These are phyloP conservation scores for Cymbopogon flexuosus DNA, from an alignment of 202 grass and related monocot genomes.

Conservation along the genomic window DNA sequence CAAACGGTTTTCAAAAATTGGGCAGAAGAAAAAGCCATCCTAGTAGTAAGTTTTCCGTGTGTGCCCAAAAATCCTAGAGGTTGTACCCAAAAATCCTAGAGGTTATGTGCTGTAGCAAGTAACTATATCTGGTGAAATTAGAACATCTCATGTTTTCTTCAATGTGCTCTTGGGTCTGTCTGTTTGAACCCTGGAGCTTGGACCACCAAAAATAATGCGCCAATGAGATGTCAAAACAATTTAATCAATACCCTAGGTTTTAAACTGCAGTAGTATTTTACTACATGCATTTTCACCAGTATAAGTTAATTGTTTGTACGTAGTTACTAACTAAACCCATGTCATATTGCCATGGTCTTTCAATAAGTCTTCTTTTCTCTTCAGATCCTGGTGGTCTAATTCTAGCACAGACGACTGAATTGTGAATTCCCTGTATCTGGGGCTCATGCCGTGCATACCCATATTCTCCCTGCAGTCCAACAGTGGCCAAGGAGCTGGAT, in stretches of 20 bases:
- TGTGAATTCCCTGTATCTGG: background rate
- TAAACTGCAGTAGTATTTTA: background rate
- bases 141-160: background rate
- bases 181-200: background rate
- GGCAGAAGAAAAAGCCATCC: conserved; percentile 68
- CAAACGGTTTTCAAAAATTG: conserved; percentile 60
- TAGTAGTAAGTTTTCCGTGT: conserved; percentile 38
- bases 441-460: background rate
- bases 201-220: background rate
- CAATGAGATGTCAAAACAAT: background rate
- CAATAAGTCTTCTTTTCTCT: background rate
- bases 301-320: background rate
- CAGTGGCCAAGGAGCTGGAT: background rate
- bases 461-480: background rate
- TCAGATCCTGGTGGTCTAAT: background rate
- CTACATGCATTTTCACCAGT: background rate
- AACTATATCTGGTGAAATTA: background rate
- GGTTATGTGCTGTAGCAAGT: background rate
- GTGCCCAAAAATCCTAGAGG: background rate
- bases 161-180: background rate
- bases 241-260: background rate
- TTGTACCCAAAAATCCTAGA: background rate
- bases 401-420: background rate
- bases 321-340: background rate
- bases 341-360: background rate